Evolutionary conservation across 805 yeast species (phyloP), one percentile per base, ranked within the genome.

Genomic region (Wickerhamomyces silvicola): DNA sequence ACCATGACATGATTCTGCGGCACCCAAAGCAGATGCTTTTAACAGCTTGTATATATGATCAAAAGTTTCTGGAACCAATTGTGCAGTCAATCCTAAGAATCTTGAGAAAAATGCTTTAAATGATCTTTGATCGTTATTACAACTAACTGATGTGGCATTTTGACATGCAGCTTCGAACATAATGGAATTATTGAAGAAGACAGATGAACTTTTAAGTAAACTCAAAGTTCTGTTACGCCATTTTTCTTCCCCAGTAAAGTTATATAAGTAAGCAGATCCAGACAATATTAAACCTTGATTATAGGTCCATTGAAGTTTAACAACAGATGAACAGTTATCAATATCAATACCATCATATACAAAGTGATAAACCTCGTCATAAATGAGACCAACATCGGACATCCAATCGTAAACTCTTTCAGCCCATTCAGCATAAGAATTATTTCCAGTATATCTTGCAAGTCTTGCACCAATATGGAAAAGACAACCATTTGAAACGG

Each of bases 401-500:
- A 78, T 62, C 95, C 95, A 85, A 46, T 79, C 71, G 69, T 78
- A 80, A n/a, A 79, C 75, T 39, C 63, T 70, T 33, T 76, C 81
- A 15, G 88, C 84, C 60, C 80, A 74, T 10, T 78, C 79, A n/a
- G 70, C 72, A 46, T 85, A 86, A 1, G 86, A 64, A 22, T 69
- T 72, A 57, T 86, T 85, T 9, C 63, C 61, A 3, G 92, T 81
- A 59, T 78, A 86, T 47, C 94, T 70, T 3, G 88, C 90, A 44
- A 85, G 69, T 42, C 95, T 70, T 3, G 94, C 92, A 16, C 85
- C 88, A 25, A 85, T 60, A 43, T 80, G 77, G 69, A 86, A 84
- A 32, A 86, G 58, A 43, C 83, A 75, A 3, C 94, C 94, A 55
- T 84, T 85, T n/a, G 92, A 72, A 43, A 85, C 82, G n/a, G 88